Conservation (phyloP, 148 eudicot genomes). For the Chenopodium quinoa region DNA sequence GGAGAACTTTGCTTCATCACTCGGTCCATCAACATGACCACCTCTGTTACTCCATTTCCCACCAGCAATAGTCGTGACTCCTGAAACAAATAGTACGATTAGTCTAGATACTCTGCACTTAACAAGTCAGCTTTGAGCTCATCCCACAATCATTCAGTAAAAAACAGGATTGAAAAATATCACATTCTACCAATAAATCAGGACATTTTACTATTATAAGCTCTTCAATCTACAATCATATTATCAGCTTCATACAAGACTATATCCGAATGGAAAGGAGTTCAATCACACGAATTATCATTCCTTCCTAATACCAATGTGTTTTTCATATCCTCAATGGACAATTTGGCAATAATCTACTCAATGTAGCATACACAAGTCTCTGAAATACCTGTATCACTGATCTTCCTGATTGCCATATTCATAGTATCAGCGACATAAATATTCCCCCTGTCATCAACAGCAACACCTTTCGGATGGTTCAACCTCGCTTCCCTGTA, state of each 20-base stretch:
- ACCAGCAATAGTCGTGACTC: constrained; percentile 96
- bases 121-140: not conserved
- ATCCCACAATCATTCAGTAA: not conserved
- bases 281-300: not conserved
- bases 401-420: constrained; percentile 90
- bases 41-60: constrained; percentile 78
- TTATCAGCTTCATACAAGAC: not conserved
- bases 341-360: not conserved
- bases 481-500: constrained; percentile 83
- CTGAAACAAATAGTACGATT: constrained; percentile 32
- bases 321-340: not conserved
- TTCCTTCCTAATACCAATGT: not conserved
- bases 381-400: constrained; percentile 62
- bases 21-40: constrained; percentile 98
- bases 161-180: not conserved
- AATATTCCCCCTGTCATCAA: constrained; percentile 87
- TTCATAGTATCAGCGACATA: constrained; percentile 92
- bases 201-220: not conserved
- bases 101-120: not conserved
- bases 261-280: not conserved
- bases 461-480: constrained; percentile 88
- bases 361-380: not conserved
- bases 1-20: constrained; percentile 98
- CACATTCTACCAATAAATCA: not conserved
- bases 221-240: not conserved